These are phyloP conservation scores for Stephania yunnanensis DNA, from an alignment of 164 flowering plant genomes.

Conservation along the genomic window DNA sequence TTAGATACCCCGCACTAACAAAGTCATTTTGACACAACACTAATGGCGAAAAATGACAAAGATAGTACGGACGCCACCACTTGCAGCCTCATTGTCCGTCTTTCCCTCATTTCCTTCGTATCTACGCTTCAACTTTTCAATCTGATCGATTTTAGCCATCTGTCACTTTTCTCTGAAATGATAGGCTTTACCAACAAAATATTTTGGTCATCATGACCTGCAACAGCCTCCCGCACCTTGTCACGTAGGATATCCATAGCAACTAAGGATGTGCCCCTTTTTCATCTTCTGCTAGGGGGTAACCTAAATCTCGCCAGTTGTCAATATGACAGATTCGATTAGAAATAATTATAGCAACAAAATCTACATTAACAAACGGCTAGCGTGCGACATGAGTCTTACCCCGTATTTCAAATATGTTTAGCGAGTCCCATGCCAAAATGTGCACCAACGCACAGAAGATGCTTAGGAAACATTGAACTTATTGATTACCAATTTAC, in stretches of 20 bases:
- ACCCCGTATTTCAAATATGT: not conserved
- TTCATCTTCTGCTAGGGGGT: constrained; percentile 37
- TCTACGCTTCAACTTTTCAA: constrained; percentile 79
- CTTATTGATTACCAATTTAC: no score
- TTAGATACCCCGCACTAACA: no score
- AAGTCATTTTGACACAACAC: no score
- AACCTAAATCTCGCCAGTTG: not conserved
- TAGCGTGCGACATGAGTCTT: not conserved
- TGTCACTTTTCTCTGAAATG: constrained; percentile 74
- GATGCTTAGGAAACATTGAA: no score
- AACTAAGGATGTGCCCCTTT: constrained; percentile 87
- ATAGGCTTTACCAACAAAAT: constrained; percentile 64
- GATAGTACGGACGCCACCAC: no score
- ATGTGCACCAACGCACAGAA: not conserved
- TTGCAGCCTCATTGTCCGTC: no score
- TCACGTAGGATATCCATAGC: constrained; percentile 89
- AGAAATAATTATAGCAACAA: no score
- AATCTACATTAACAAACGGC: not conserved
- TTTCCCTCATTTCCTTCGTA: constrained; percentile 19
- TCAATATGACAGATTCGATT: not conserved
- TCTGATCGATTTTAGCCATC: constrained; percentile 70
- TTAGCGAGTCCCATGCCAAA: not conserved
- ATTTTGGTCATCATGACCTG: constrained; percentile 74
- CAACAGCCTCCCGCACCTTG: constrained; percentile 76
- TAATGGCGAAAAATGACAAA: no score